Evolutionary conservation across 2,329 filamentous ascomycete species (phyloP), one percentile per base, ranked within the genome.

Genomic region (Colletotrichum sp.): DNA sequence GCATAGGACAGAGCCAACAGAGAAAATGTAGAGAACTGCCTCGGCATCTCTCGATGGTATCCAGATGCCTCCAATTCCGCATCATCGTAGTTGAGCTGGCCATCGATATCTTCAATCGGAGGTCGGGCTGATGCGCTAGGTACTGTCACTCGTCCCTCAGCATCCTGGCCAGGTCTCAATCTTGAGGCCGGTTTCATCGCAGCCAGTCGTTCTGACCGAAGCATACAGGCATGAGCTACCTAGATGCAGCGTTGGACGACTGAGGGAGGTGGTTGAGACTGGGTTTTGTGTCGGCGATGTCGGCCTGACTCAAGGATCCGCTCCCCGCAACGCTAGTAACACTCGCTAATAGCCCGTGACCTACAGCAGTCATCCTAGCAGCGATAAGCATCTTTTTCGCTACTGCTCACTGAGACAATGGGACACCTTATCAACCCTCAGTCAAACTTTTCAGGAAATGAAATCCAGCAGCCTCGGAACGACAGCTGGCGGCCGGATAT

Each of bases 61-160:
- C 82, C 82, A 6, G 80, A 79, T 1, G 82, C 82, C 67, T 83
- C 81, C 2, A 83, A 79, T 71, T 83, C 82, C 6, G 82, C 77
- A 9, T 80, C 78, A 67, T 83, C 82, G n/a, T 21, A 64, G 24
- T 64, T 18, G n/a, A 1, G 8, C 55, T 58, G 55, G 15, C 28
- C 28, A 32, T 52, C n/a, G 10, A 13, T 52, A 15, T 30, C 58
- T n/a, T 61, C 55, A 16, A 58, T 52, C 24, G 55, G 24, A 58
- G 2, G 26, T 18, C 15, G 55, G 24, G 3, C 16, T 58, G 55
- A 58, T 21, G 43, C n/a, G n/a, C 43, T 52, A 10, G 43, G 43
- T 21, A 52, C 10, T 21, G n/a, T 52, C 10, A 52, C 43, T 21
- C 43, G 43, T 52, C 43, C 43, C n/a, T 21, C 43, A 12, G 43